Conservation (phyloP, 805 yeast genomes). For the Pichia insulana region DNA sequence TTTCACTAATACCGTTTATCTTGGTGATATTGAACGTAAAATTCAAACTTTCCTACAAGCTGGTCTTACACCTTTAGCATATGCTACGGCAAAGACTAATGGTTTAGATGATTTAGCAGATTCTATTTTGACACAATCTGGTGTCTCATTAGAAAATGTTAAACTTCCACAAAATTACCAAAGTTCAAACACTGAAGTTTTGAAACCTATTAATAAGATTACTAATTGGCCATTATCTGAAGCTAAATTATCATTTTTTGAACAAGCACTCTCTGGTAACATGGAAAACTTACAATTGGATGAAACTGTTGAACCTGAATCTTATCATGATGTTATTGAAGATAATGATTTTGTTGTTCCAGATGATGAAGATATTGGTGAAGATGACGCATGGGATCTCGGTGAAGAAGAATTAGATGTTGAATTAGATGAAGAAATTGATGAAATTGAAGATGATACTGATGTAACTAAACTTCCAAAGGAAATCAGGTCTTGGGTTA, state of each 20-base stretch:
- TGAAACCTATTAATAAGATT: slow-evolving; percentile 40
- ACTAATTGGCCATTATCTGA: slow-evolving; percentile 76
- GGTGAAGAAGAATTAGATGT: slow-evolving; percentile 75
- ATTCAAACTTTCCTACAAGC: slow-evolving; percentile 64
- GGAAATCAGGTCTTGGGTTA: slow-evolving; percentile 75
- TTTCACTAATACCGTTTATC: slow-evolving; percentile 74
- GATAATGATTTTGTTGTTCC: slow-evolving; percentile 10
- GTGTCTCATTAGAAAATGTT: slow-evolving; percentile 52
- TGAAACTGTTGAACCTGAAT: slow-evolving; percentile 9
- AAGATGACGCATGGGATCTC: slow-evolving; percentile 72
- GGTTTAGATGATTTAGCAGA: slow-evolving; percentile 74
- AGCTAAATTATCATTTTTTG: slow-evolving; percentile 71
- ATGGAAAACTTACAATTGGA: slow-evolving; percentile 51
- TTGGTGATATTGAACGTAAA: slow-evolving; percentile 67
- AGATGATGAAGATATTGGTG: slow-evolving; percentile 40
- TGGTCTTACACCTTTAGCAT: slow-evolving; percentile 84
- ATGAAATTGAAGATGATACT: slow-evolving; percentile 24
- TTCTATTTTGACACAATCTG: slow-evolving; percentile 62
- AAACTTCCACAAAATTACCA: slow-evolving; percentile 26
- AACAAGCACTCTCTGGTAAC: slow-evolving; percentile 72
- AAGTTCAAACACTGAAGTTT: slow-evolving; percentile 34
- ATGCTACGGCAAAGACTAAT: slow-evolving; percentile 81
- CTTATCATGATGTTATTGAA: slow-evolving; percentile 17
- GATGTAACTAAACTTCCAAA: slow-evolving; percentile 31
- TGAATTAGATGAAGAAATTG: slow-evolving; percentile 34